Conservation (phyloP, 176 grass and related monocot genomes). For the Triticum timopheevii region DNA sequence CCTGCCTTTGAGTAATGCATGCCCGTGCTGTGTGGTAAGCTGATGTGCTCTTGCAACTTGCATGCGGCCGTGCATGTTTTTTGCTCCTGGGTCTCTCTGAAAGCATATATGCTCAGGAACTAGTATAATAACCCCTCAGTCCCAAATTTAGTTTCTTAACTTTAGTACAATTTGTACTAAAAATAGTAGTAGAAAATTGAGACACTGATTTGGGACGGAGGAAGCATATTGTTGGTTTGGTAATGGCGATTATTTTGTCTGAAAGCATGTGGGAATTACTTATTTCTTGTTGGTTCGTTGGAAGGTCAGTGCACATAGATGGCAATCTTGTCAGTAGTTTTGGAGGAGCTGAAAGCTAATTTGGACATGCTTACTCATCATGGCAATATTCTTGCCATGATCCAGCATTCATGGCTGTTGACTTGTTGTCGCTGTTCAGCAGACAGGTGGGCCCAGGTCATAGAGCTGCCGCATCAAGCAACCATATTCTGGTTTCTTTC, state of each 20-base stretch:
- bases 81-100: background rate
- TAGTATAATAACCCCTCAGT: too few relatives aligned
- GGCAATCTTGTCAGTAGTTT: background rate
- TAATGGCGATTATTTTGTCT: background rate
- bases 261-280: background rate
- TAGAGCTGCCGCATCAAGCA: too few relatives aligned
- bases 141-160: too few relatives aligned
- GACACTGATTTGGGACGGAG: too few relatives aligned
- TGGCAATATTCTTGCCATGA: background rate
- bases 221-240: background rate
- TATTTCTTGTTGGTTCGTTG: background rate
- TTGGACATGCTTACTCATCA: background rate
- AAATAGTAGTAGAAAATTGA: too few relatives aligned
- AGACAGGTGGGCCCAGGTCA: too few relatives aligned
- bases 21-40: background rate
- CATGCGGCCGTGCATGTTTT: background rate
- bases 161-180: too few relatives aligned
- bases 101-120: background rate
- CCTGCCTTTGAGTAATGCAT: constrained; percentile 10
- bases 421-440: too few relatives aligned
- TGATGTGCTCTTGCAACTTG: background rate
- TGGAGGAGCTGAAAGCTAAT: background rate
- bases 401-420: too few relatives aligned
- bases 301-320: background rate
- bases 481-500: too few relatives aligned